Evolutionary conservation across 345 rosid genomes (phyloP), one percentile per base, ranked within the genome.

Genomic region (Zanthoxylum bungeanum): DNA sequence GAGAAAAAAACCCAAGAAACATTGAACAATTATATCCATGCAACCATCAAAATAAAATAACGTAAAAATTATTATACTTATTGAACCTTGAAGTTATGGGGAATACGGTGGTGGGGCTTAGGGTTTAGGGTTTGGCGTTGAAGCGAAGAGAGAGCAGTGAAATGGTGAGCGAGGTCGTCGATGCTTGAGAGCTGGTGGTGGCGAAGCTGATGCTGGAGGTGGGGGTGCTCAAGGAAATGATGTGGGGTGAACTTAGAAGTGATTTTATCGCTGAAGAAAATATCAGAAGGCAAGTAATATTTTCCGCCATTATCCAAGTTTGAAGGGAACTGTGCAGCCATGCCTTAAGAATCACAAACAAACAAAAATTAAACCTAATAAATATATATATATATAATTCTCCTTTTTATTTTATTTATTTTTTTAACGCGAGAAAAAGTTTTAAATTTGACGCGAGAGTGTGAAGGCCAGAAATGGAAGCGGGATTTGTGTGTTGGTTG

Each of bases 301-400:
- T 42, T 69, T 40, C 83, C 84, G 24, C 81, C 87, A 19, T 83
- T 79, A 7, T 75, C 87, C 68, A 85, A 76, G 68, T 77, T 77
- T 9, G 71, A 81, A 46, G 78, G 77, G 56, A 76, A 76, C 60
- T 67, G 22, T 30, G 62, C 62, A 37, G 81, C 84, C 84, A 66
- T 80, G 58, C 5, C 5, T 25, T 21, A 28, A 10, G 9, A 53
- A 58, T n/a, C 19, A 31, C 36, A 58, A 10, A 46, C 12, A 7
- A 17, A 17, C 9, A 9, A 21, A 11, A 16, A 44, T 3, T 44
- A n/a, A n/a, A n/a, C n/a, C n/a, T n/a, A n/a, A n/a, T n/a, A n/a
- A n/a, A n/a, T n/a, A n/a, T n/a, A n/a, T n/a, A n/a, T n/a, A n/a
- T n/a, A n/a, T n/a, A n/a, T n/a, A n/a, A n/a, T n/a, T n/a, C n/a